A percentile compares a stretch with the other conserved stretches of the same genome.
phyloP scores from a whole-genome alignment of 1,139 yeast genomes.

The Yamadazyma friedrichii region DNA sequence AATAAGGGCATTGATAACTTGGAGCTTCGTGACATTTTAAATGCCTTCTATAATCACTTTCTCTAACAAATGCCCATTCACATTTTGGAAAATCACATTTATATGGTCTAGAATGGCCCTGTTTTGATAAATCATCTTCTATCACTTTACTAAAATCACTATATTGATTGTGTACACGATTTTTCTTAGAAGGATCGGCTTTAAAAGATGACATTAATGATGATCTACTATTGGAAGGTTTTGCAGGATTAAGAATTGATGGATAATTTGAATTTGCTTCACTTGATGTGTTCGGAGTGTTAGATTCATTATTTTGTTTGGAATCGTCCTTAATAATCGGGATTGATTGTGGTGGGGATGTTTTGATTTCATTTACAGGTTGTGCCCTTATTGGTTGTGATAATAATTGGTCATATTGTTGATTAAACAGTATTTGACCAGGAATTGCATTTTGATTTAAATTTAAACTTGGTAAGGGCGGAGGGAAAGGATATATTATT shows the following conservation, averaged over 20 bases:
- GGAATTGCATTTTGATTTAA: too few relatives aligned
- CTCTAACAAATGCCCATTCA: conserved; percentile 66
- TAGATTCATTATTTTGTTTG: not conserved
- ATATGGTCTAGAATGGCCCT: conserved; percentile 22
- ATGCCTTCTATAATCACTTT: conserved; percentile 67
- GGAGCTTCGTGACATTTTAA: conserved; percentile 63
- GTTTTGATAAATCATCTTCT: conserved; percentile 7
- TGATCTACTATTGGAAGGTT: not conserved
- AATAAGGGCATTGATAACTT: conserved; percentile 67
- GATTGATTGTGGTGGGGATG: not conserved
- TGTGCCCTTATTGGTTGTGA: conserved; percentile 5
- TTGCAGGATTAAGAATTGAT: not conserved
- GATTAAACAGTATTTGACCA: conserved; percentile 3
- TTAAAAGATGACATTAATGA: conserved; percentile 1
- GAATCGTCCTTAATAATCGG: not conserved
- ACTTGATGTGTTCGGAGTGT: not conserved
- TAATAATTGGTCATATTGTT: conserved; percentile 9
- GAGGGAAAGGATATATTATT: conserved; percentile 2
- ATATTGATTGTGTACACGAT: conserved; percentile 10
- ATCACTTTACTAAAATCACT: conserved; percentile 9
- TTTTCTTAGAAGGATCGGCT: conserved; percentile 3
- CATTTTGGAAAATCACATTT: conserved; percentile 56
- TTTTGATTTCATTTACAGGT: not conserved
- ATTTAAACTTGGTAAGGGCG: not conserved
- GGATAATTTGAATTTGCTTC: not conserved